Percentiles rank a stretch among this genome's conserved stretches.
These are phyloP conservation scores for Leishmania tarentolae DNA, from an alignment of 208 protist species.

Conservation along the genomic window DNA sequence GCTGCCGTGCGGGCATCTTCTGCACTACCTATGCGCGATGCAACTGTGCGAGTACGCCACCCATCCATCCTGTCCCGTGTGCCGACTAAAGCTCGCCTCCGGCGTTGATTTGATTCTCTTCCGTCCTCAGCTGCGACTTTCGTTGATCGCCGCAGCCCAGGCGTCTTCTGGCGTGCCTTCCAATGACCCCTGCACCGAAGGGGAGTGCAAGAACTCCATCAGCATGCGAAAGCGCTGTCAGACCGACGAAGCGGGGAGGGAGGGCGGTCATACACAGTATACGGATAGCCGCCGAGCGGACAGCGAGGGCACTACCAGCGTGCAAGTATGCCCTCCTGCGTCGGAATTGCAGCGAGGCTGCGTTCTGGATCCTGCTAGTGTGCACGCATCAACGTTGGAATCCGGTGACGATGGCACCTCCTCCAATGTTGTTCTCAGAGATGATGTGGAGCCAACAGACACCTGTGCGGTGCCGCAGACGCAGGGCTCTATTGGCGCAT, in stretches of 20 bases:
- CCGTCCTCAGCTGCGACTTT: slow-evolving; percentile 32
- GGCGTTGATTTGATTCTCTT: slow-evolving; percentile 49
- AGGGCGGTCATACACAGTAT: background rate
- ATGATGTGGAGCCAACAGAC: background rate
- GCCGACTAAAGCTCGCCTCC: slow-evolving; percentile 40
- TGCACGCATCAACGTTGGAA: background rate
- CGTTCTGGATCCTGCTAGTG: background rate
- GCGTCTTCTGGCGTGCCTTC: background rate
- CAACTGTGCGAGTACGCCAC: slow-evolving; percentile 65
- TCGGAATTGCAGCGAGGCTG: background rate
- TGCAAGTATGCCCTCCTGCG: background rate
- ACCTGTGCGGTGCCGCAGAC: background rate
- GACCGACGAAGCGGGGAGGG: background rate
- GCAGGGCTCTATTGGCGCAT: background rate
- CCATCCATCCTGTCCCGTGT: slow-evolving; percentile 66
- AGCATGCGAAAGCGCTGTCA: background rate
- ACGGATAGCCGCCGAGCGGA: background rate
- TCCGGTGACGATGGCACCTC: background rate
- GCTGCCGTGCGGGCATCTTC: slow-evolving; percentile 72
- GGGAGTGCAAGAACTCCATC: background rate
- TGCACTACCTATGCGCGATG: slow-evolving; percentile 74
- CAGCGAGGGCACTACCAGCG: slow-evolving; percentile 13
- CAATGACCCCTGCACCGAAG: too few relatives aligned
- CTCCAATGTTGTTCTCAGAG: background rate
- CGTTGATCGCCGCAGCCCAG: slow-evolving; percentile 6